These are phyloP conservation scores for Rhytidhysteron rufulum DNA, from an alignment of 2,329 filamentous ascomycete species.

Conservation along the genomic window DNA sequence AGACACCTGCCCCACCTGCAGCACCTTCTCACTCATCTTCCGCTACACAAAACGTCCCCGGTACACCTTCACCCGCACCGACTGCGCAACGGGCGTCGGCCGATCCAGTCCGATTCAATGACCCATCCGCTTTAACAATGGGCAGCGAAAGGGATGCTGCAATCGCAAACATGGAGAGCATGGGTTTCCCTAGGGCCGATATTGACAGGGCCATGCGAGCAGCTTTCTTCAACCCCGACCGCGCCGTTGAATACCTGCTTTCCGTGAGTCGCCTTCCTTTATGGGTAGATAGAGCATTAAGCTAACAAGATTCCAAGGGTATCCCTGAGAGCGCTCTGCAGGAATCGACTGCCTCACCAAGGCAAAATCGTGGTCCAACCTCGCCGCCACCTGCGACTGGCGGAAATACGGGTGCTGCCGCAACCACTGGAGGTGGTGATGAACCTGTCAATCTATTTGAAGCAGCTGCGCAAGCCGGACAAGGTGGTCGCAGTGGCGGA, in stretches of 20 bases:
- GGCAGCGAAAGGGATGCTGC: slow-evolving; percentile 78
- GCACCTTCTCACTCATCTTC: slow-evolving; percentile 51
- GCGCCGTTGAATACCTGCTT: slow-evolving; percentile 92
- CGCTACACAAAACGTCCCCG: slow-evolving; percentile 46
- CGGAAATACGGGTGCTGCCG: slow-evolving; percentile 40
- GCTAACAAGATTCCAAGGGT: slow-evolving; percentile 55
- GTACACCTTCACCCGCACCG: slow-evolving; percentile 48
- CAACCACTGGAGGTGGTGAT: slow-evolving; percentile 47
- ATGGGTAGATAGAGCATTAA: slow-evolving; percentile 4
- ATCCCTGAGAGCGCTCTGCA: slow-evolving; percentile 82
- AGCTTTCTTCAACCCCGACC: slow-evolving; percentile 94
- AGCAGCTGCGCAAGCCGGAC: slow-evolving; percentile 74
- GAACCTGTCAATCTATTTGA: slow-evolving; percentile 86
- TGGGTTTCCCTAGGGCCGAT: slow-evolving; percentile 87
- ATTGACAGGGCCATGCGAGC: slow-evolving; percentile 94
- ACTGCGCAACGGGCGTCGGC: slow-evolving; percentile 41
- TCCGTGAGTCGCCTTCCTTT: slow-evolving; percentile 56
- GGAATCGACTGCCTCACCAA: slow-evolving; percentile 52
- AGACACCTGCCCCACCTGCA: slow-evolving; percentile 54
- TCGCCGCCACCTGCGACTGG: slow-evolving; percentile 41
- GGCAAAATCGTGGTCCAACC: slow-evolving; percentile 38
- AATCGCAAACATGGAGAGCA: slow-evolving; percentile 90
- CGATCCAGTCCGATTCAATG: slow-evolving; percentile 51
- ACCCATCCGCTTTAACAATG: slow-evolving; percentile 79
- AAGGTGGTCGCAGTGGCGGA: slow-evolving; percentile 45